Conservation (phyloP, 2,329 filamentous ascomycete genomes). For the Raffaelea arxii region DNA sequence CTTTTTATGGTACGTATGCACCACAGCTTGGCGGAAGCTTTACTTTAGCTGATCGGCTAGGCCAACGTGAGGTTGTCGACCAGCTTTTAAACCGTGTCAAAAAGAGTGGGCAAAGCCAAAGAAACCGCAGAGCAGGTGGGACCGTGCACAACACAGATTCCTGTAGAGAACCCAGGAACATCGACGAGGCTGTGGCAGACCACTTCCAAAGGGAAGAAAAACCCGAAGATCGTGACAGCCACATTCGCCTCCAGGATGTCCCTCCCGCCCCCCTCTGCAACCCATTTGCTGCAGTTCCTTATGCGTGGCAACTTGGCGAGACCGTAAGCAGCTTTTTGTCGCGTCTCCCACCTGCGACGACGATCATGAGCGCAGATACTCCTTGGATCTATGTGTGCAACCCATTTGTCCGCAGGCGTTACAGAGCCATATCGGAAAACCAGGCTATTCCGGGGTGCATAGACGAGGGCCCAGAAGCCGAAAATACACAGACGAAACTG, state of each 20-base stretch:
- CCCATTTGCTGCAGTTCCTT: conserved; percentile 41
- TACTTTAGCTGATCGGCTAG: conserved; percentile 24
- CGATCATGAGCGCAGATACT: conserved; percentile 30
- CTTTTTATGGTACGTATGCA: conserved; percentile 40
- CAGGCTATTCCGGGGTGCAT: conserved; percentile 33
- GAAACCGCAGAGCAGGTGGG: neutral
- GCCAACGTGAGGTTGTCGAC: conserved; percentile 39
- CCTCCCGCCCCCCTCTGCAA: conserved; percentile 19
- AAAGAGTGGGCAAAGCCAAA: neutral
- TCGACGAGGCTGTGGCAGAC: neutral
- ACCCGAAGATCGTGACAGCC: neutral
- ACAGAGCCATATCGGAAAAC: conserved; percentile 22
- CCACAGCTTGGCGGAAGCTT: neutral
- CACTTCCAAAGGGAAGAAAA: neutral
- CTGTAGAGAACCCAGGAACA: neutral
- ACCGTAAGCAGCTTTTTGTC: conserved; percentile 42
- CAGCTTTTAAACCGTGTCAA: conserved; percentile 29
- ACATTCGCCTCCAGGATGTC: neutral
- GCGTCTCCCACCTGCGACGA: conserved; percentile 59
- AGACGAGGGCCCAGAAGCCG: conserved; percentile 37
- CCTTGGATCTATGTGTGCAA: conserved; percentile 70
- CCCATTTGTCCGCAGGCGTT: conserved; percentile 37
- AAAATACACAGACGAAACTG: conserved; percentile 32
- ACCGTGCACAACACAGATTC: neutral
- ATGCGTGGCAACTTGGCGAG: conserved; percentile 44